These are phyloP conservation scores for Ophiostoma tasmaniense DNA, from an alignment of 2,329 filamentous ascomycete genomes.

Conservation along the genomic window DNA sequence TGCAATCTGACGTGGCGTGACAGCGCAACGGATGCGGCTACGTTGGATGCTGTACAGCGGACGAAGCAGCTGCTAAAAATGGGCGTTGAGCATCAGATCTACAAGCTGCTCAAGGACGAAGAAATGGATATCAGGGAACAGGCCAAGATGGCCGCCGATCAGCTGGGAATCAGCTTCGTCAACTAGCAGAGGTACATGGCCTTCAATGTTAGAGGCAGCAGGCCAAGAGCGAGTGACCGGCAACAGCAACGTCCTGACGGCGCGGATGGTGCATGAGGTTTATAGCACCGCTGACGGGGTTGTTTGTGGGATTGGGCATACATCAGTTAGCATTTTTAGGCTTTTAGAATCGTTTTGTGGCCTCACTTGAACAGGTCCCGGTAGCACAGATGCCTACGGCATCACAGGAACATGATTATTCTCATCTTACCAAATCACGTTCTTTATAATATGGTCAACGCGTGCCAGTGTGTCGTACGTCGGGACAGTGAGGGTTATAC, in stretches of 20 bases:
- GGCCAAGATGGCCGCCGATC: constrained; percentile 68
- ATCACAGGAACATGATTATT: not conserved
- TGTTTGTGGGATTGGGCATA: not conserved
- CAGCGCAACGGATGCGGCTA: constrained; percentile 62
- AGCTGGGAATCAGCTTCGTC: constrained; percentile 37
- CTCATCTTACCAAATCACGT: not conserved
- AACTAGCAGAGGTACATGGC: not conserved
- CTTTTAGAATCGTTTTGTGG: too few relatives aligned
- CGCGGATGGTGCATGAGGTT: too few relatives aligned
- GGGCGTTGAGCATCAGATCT: constrained; percentile 61
- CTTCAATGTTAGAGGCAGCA: too few relatives aligned
- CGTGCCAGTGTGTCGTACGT: not conserved
- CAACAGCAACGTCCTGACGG: too few relatives aligned
- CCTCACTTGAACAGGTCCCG: not conserved
- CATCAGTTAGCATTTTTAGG: not conserved
- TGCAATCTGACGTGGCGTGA: constrained; percentile 82
- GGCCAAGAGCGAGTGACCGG: too few relatives aligned
- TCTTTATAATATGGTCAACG: not conserved
- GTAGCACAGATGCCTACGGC: not conserved
- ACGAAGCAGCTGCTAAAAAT: constrained; percentile 60
- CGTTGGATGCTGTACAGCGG: constrained; percentile 55
- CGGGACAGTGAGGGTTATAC: not conserved
- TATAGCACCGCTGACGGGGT: too few relatives aligned
- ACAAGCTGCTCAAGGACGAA: constrained; percentile 54
- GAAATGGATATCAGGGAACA: constrained; percentile 78